phyloP scores from a whole-genome alignment of 1,284 basidiomycete genomes.

The Rhodotorula sp. region DNA sequence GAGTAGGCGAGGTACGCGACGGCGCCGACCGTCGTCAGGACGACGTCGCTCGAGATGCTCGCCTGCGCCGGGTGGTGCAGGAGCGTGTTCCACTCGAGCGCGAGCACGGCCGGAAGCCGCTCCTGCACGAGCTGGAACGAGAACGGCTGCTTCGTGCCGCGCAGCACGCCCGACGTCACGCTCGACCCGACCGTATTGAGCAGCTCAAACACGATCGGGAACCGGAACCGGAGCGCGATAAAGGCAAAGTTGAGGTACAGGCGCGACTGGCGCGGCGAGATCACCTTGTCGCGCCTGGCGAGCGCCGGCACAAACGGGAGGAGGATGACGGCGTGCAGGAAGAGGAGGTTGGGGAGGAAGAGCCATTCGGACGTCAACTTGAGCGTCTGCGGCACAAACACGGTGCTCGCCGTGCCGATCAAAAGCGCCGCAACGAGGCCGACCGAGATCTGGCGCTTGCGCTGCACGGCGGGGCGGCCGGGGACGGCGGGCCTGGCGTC shows the following conservation, averaged over 20 bases:
- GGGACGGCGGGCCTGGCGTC: constrained; percentile 6
- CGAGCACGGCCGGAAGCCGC: constrained; percentile 2
- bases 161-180: no score
- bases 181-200: not conserved
- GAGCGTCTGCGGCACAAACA: constrained; percentile 58
- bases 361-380: constrained; percentile 44
- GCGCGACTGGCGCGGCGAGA: constrained; percentile 30
- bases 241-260: constrained; percentile 55
- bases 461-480: constrained; percentile 1
- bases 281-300: constrained; percentile 38
- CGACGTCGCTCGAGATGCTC: constrained; percentile 66
- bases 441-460: constrained; percentile 21
- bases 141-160: not conserved
- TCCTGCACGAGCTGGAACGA: not conserved
- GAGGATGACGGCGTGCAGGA: constrained; percentile 65
- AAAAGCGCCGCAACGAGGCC: constrained; percentile 53
- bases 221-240: constrained; percentile 53
- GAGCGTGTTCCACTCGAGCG: constrained; percentile 39
- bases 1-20: constrained; percentile 23
- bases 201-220: constrained; percentile 47
- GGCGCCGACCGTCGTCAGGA: constrained; percentile 50
- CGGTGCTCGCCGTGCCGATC: constrained; percentile 58
- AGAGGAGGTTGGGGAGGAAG: constrained; percentile 64
- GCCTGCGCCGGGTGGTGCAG: constrained; percentile 63
- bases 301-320: constrained; percentile 57